These are phyloP conservation scores for Phyllosticta ampelicida DNA, from an alignment of 2,329 filamentous ascomycete species.

Conservation along the genomic window DNA sequence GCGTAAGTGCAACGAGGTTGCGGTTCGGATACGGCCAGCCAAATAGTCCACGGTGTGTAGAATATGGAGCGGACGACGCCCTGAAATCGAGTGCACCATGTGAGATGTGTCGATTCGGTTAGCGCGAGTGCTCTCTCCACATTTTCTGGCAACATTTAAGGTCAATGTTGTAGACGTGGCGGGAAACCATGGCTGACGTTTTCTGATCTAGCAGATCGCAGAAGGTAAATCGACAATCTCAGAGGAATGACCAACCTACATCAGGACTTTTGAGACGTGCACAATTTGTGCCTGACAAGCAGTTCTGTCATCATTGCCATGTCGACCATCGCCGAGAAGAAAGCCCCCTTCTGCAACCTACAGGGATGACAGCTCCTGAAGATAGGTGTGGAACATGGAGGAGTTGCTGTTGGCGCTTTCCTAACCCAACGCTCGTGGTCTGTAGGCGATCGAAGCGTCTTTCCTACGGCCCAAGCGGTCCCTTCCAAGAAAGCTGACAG, in stretches of 20 bases:
- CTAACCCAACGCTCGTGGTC: too few species aligned
- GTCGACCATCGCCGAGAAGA: not conserved
- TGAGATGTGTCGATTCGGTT: not conserved
- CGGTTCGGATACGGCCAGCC: not conserved
- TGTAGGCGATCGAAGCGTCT: too few species aligned
- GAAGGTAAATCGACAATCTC: not conserved
- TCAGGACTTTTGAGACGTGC: not conserved
- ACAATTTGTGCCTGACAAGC: not conserved
- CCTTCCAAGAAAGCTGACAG: too few species aligned
- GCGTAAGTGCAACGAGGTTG: not conserved
- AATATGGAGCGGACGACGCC: not conserved
- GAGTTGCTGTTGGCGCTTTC: too few species aligned
- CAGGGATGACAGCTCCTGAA: not conserved
- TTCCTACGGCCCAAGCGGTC: too few species aligned
- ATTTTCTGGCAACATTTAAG: not conserved
- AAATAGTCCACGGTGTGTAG: not conserved
- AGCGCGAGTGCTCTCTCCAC: not conserved
- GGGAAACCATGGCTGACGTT: not conserved
- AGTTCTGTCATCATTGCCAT: not conserved
- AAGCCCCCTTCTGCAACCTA: not conserved
- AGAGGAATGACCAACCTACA: not conserved
- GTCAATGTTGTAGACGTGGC: not conserved
- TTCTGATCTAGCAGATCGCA: not conserved
- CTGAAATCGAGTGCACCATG: not conserved
- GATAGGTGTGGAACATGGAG: too few species aligned